These are phyloP conservation scores for Hemisphaericaspora subhashii DNA, from an alignment of 1,139 yeast genomes.

Conservation along the genomic window DNA sequence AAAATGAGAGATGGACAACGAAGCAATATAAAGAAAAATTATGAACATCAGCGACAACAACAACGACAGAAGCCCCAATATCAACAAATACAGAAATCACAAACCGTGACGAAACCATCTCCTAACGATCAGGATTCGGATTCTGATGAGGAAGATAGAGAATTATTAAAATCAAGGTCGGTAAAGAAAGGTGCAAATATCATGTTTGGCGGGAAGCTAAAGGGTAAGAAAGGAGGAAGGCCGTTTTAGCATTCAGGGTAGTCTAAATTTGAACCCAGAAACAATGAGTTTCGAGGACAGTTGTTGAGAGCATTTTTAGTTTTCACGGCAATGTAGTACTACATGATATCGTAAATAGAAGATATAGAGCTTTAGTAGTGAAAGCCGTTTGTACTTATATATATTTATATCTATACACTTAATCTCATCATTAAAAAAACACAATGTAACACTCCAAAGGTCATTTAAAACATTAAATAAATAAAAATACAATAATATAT, in stretches of 20 bases:
- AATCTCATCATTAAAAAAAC: not conserved
- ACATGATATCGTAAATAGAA: no score
- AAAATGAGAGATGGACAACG: constrained; percentile 39
- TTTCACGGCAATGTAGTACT: no score
- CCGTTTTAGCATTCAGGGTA: no score
- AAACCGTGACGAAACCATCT: not conserved
- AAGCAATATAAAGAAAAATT: constrained; percentile 14
- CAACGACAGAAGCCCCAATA: constrained; percentile 1
- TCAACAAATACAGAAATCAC: constrained; percentile 2
- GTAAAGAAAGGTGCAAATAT: constrained; percentile 19
- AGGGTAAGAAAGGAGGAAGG: constrained; percentile 17
- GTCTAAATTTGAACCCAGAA: no score
- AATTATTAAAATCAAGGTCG: constrained; percentile 12
- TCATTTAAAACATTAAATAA: constrained; percentile 1
- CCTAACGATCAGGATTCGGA: constrained; percentile 9
- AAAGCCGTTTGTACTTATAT: not conserved
- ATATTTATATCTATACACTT: not conserved
- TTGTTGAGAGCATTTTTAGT: no score
- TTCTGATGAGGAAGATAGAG: constrained; percentile 16
- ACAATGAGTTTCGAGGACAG: no score
- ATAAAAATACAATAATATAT: not conserved
- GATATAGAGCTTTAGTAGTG: no score
- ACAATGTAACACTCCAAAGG: not conserved
- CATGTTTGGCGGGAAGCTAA: constrained; percentile 13
- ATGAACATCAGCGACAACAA: constrained; percentile 6